These are phyloP conservation scores for Moricandia moricandioides DNA, from an alignment of 345 rosid genomes.

Conservation along the genomic window DNA sequence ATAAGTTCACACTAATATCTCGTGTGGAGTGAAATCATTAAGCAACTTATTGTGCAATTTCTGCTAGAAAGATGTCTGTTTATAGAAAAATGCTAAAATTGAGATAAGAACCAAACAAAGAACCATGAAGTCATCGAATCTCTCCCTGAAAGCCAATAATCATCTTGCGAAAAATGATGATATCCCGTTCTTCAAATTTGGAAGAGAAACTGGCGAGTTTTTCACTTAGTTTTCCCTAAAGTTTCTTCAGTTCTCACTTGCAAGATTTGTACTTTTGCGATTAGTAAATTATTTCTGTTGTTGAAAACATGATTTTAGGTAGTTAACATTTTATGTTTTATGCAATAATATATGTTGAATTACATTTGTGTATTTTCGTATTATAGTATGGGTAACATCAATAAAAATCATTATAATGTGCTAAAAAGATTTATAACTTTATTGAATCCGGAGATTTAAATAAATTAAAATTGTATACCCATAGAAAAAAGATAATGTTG, in stretches of 20 bases:
- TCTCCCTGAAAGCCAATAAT: not conserved
- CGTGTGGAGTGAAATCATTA: not conserved
- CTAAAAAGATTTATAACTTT: no score
- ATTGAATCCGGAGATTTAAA: no score
- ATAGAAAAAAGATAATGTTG: no score
- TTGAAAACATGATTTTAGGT: not conserved
- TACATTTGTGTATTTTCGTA: not conserved
- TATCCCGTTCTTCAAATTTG: not conserved
- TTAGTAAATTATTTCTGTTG: not conserved
- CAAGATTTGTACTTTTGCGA: not conserved
- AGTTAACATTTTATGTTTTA: not conserved
- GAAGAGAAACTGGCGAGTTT: not conserved
- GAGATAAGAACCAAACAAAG: not conserved
- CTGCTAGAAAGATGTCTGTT: not conserved
- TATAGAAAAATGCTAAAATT: not conserved
- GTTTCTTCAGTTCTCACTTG: not conserved
- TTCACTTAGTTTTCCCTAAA: not conserved
- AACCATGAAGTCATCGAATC: not conserved
- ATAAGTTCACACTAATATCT: not conserved
- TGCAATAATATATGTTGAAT: not conserved
- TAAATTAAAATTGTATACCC: no score
- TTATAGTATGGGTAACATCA: not conserved
- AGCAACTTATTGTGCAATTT: not conserved
- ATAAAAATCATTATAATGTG: no score
- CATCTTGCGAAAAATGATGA: not conserved